Evolutionary conservation across 2,329 filamentous ascomycete species (phyloP).

Genomic region (Pseudogymnoascus sp.): DNA sequence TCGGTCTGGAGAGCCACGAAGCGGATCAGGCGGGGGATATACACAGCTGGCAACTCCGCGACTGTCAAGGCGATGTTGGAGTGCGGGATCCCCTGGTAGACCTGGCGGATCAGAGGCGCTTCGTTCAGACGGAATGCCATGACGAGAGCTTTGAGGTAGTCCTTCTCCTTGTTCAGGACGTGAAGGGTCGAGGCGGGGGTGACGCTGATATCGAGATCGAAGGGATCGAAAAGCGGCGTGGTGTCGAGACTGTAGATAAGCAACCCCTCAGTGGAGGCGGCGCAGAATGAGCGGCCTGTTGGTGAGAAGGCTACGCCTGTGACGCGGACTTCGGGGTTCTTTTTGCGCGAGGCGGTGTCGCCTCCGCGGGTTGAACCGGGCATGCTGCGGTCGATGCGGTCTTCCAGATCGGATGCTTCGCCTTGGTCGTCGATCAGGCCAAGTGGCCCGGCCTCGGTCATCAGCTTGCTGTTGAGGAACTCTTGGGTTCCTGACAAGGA

Average conservation of each 20-base stretch:
- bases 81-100: slow-evolving; percentile 77
- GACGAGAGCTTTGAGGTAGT: slow-evolving; percentile 85
- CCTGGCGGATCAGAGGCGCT: slow-evolving; percentile 67
- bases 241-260: slow-evolving; percentile 89
- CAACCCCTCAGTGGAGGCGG: slow-evolving; percentile 87
- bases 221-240: slow-evolving; percentile 82
- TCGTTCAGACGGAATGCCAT: slow-evolving; percentile 98
- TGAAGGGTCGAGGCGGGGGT: slow-evolving; percentile 78
- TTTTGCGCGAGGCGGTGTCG: slow-evolving; percentile 72
- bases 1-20: slow-evolving; percentile 86
- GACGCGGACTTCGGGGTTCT: slow-evolving; percentile 75
- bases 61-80: slow-evolving; percentile 71
- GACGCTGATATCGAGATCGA: slow-evolving; percentile 89
- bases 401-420: slow-evolving; percentile 82
- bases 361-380: slow-evolving; percentile 79
- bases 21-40: slow-evolving; percentile 75
- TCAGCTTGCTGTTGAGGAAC: slow-evolving; percentile 83
- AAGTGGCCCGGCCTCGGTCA: slow-evolving; percentile 83
- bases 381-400: slow-evolving; percentile 68
- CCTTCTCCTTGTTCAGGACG: slow-evolving; percentile 58
- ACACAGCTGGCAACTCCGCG: slow-evolving; percentile 71
- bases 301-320: slow-evolving; percentile 81
- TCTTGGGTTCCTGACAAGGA: slow-evolving; percentile 94
- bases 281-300: slow-evolving; percentile 84
- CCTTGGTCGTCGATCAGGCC: slow-evolving; percentile 82